phyloP scores from a whole-genome alignment of 495 filamentous ascomycete genomes.

The Penicillium arizonense region DNA sequence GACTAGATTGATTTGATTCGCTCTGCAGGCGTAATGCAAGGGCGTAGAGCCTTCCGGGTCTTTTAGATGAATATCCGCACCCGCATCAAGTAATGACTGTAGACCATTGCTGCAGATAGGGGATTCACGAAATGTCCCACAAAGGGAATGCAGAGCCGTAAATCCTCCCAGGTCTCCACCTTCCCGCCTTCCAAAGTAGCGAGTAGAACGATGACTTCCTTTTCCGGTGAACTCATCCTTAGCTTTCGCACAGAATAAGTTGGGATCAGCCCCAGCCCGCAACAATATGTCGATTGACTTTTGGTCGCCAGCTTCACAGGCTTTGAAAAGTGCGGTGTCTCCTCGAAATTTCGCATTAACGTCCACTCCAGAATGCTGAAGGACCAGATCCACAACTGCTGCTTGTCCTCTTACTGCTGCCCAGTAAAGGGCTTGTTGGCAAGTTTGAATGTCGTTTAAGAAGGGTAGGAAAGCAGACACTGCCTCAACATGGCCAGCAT shows the following conservation, averaged over 20 bases:
- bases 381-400: conserved; percentile 9
- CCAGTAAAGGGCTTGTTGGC: conserved; percentile 12
- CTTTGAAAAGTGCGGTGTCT: conserved; percentile 14
- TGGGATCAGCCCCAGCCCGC: conserved; percentile 23
- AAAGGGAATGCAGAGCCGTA: conserved; percentile 18
- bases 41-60: conserved; percentile 7
- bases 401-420: conserved; percentile 8
- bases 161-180: conserved; percentile 4
- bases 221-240: neutral
- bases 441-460: neutral
- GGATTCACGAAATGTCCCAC: neutral
- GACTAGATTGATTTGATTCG: conserved; percentile 3
- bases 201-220: no score
- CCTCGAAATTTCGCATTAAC: conserved; percentile 7
- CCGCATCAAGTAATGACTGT: conserved; percentile 12
- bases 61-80: conserved; percentile 15
- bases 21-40: conserved; percentile 11
- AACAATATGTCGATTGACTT: conserved; percentile 15
- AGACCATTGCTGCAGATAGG: conserved; percentile 2
- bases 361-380: conserved; percentile 10
- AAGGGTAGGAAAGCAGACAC: conserved; percentile 14
- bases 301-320: conserved; percentile 8
- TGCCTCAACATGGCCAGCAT: no score
- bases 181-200: no score
- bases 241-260: conserved; percentile 4